Percentiles rank a stretch among this genome's conserved stretches.
phyloP scores from a whole-genome alignment of 495 filamentous ascomycete genomes.

The Tuber melanosporum region DNA sequence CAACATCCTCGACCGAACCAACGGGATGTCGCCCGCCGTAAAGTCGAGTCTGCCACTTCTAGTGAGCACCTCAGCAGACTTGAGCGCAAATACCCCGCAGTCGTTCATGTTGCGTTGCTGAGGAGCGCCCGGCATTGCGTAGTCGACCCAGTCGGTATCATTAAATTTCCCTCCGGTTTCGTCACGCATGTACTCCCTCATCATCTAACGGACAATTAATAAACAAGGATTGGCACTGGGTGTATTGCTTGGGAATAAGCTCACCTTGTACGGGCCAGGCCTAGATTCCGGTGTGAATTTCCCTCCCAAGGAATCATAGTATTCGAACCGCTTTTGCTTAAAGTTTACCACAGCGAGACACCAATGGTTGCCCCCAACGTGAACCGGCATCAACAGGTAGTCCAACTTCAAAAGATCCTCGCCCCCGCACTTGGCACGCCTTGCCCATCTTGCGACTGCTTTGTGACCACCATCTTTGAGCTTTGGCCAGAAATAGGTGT shows the following conservation, averaged over 20 bases:
- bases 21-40: slow-evolving; percentile 21
- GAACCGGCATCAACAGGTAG: slow-evolving; percentile 32
- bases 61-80: slow-evolving; percentile 36
- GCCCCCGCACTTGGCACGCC: slow-evolving; percentile 16
- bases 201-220: slow-evolving; percentile 8
- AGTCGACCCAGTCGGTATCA: slow-evolving; percentile 31
- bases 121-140: slow-evolving; percentile 15
- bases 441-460: slow-evolving; percentile 33
- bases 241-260: neutral
- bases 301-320: slow-evolving; percentile 35
- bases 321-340: slow-evolving; percentile 35
- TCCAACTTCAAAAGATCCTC: slow-evolving; percentile 28
- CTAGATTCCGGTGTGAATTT: neutral
- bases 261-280: slow-evolving; percentile 13
- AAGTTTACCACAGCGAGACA: slow-evolving; percentile 35
- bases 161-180: slow-evolving; percentile 27
- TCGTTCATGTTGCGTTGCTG: slow-evolving; percentile 29
- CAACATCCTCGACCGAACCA: slow-evolving; percentile 31
- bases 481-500: slow-evolving; percentile 27
- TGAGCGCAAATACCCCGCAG: slow-evolving; percentile 36
- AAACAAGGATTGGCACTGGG: slow-evolving; percentile 12
- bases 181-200: slow-evolving; percentile 27
- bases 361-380: slow-evolving; percentile 33
- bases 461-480: slow-evolving; percentile 7
- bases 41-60: slow-evolving; percentile 24